These are phyloP conservation scores for Aschersonia sp. DNA, from an alignment of 2,329 filamentous ascomycete species.

Conservation along the genomic window DNA sequence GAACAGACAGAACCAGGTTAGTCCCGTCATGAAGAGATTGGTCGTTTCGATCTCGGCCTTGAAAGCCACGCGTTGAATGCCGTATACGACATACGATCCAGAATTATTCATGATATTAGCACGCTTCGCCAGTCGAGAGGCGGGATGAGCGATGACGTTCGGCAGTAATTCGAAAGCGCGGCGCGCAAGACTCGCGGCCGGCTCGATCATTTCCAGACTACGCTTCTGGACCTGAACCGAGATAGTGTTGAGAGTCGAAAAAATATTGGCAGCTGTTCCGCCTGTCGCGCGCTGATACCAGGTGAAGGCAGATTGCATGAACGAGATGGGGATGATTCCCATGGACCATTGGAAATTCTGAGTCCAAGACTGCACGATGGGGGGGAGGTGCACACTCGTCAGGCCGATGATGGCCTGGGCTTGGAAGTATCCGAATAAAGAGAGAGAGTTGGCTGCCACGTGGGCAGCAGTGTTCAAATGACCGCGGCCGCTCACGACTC, in stretches of 20 bases:
- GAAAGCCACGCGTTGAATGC: conserved; percentile 83
- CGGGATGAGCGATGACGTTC: conserved; percentile 20
- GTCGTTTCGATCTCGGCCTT: conserved; percentile 69
- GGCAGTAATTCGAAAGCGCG: conserved; percentile 38
- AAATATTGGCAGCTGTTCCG: conserved; percentile 65
- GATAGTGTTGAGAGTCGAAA: conserved; percentile 55
- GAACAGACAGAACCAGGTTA: conserved; percentile 79
- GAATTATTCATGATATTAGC: conserved; percentile 33
- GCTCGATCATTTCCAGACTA: conserved; percentile 21
- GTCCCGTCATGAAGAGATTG: conserved; percentile 83
- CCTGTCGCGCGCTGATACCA: conserved; percentile 93
- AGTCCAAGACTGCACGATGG: conserved; percentile 80
- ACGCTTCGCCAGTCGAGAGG: conserved; percentile 22
- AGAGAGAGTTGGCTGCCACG: conserved; percentile 80
- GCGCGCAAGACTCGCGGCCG: conserved; percentile 26
- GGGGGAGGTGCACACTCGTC: conserved; percentile 64
- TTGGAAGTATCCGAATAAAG: conserved; percentile 87
- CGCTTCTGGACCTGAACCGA: conserved; percentile 73
- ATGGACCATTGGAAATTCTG: conserved; percentile 97
- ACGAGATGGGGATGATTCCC: conserved; percentile 75
- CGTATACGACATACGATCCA: conserved; percentile 50
- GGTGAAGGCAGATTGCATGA: conserved; percentile 74
- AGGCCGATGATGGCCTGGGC: conserved; percentile 82
- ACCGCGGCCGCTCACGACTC: conserved; percentile 77
- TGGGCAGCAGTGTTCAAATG: conserved; percentile 90